Percentiles rank a stretch among this genome's conserved stretches.
Evolutionary conservation across 1,284 basidiomycete species (phyloP).

Genomic region (Abortiporus biennis): DNA sequence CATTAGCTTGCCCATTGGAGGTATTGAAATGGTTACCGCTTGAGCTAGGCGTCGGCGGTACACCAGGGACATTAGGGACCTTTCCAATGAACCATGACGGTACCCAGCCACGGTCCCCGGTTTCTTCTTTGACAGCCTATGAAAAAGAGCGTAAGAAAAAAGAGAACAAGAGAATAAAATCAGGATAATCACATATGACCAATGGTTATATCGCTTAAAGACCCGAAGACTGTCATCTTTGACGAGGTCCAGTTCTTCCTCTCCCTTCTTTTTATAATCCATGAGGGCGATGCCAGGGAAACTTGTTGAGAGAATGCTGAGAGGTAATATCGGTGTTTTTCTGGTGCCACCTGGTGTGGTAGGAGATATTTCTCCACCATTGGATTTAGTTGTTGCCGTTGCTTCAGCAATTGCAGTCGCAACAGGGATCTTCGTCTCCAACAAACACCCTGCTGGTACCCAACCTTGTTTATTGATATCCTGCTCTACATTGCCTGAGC

Average conservation of each 20-base stretch:
- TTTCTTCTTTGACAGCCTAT: constrained; percentile 83
- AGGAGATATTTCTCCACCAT: constrained; percentile 31
- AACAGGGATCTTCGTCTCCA: constrained; percentile 85
- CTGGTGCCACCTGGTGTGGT: constrained; percentile 27
- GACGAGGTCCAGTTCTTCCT: constrained; percentile 80
- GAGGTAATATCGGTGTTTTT: constrained; percentile 79
- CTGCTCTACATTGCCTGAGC: constrained; percentile 73
- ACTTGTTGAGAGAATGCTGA: constrained; percentile 87
- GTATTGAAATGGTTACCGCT: constrained; percentile 25
- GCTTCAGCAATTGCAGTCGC: constrained; percentile 75
- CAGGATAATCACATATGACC: constrained; percentile 73
- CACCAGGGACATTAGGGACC: constrained; percentile 43
- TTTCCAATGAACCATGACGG: constrained; percentile 82
- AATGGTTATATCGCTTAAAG: constrained; percentile 97
- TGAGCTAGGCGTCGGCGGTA: constrained; percentile 54
- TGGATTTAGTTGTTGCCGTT: constrained; percentile 42
- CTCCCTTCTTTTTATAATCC: constrained; percentile 89
- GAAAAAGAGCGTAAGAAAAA: constrained; percentile 12
- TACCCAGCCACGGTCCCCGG: constrained; percentile 88
- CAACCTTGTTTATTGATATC: constrained; percentile 77
- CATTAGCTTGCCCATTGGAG: no score
- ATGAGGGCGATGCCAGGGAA: constrained; percentile 93
- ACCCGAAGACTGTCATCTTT: constrained; percentile 88
- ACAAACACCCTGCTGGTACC: constrained; percentile 89
- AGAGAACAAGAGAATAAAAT: constrained; percentile 6